phyloP scores from a whole-genome alignment of 345 rosid genomes.

The Syzygium grande region DNA sequence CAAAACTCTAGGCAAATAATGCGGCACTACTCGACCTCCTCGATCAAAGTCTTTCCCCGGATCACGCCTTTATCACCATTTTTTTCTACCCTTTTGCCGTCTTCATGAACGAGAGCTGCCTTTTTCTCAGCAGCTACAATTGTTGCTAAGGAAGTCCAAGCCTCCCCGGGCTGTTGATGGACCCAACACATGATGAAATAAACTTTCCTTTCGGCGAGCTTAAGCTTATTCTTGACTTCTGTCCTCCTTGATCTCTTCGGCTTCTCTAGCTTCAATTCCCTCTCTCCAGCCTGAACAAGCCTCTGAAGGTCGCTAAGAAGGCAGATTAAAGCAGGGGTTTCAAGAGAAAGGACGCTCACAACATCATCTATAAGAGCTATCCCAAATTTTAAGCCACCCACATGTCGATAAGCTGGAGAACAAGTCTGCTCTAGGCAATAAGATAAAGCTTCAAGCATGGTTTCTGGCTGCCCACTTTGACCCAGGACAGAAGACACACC shows the following conservation, averaged over 20 bases:
- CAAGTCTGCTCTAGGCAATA: constrained; percentile 76
- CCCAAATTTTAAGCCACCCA: constrained; percentile 68
- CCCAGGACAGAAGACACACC: constrained; percentile 64
- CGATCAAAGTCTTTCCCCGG: constrained; percentile 39
- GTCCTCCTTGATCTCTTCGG: constrained; percentile 22
- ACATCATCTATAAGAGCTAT: constrained; percentile 58
- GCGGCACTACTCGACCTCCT: constrained; percentile 39
- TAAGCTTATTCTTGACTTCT: constrained; percentile 52
- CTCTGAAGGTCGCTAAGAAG: constrained; percentile 69
- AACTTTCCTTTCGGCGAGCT: constrained; percentile 69
- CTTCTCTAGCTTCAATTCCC: constrained; percentile 37
- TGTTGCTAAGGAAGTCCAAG: constrained; percentile 49
- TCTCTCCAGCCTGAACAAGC: constrained; percentile 44
- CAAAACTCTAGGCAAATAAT: neutral
- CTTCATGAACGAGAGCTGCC: constrained; percentile 21
- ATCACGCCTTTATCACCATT: constrained; percentile 9
- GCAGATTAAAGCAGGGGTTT: constrained; percentile 48
- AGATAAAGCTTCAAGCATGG: constrained; percentile 48
- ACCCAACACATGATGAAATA: constrained; percentile 91
- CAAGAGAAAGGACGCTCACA: constrained; percentile 39
- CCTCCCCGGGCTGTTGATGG: constrained; percentile 58
- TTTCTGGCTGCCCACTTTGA: constrained; percentile 56
- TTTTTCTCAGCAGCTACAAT: constrained; percentile 46
- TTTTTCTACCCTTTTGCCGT: constrained; percentile 6
- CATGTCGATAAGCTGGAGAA: constrained; percentile 56